Percentiles rank a stretch among this genome's conserved stretches.
phyloP scores from a whole-genome alignment of 805 yeast genomes.

The Teunomyces kruisii region DNA sequence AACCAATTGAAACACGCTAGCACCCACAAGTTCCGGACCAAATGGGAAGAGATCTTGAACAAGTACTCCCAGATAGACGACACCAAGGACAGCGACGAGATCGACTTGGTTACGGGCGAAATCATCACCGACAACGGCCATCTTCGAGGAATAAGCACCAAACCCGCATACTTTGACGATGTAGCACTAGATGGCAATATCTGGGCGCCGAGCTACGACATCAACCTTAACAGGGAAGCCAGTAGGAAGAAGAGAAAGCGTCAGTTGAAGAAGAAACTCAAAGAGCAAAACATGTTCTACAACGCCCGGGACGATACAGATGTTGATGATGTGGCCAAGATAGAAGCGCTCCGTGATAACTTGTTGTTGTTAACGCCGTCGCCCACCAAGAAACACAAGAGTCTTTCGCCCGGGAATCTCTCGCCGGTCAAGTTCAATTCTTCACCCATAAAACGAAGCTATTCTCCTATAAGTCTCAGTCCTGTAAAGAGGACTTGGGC shows the following conservation, averaged over 20 bases:
- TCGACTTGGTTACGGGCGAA: conserved; percentile 65
- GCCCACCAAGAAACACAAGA: conserved; percentile 5
- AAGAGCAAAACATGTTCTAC: conserved; percentile 8
- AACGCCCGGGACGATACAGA: neutral
- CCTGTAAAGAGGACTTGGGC: neutral
- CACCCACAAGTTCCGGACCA: conserved; percentile 22
- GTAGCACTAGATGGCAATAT: conserved; percentile 20
- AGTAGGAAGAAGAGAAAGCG: conserved; percentile 3
- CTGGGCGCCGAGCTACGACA: conserved; percentile 39
- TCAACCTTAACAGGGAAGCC: neutral
- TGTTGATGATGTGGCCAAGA: neutral
- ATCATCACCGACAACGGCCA: conserved; percentile 71
- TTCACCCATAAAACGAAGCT: neutral
- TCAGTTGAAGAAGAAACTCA: conserved; percentile 17
- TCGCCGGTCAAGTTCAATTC: conserved; percentile 1
- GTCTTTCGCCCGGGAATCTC: neutral
- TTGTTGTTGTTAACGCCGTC: conserved; percentile 2
- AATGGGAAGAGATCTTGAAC: conserved; percentile 54
- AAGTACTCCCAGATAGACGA: conserved; percentile 51
- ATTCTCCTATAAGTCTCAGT: neutral
- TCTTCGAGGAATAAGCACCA: conserved; percentile 43
- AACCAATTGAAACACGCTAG: conserved; percentile 28
- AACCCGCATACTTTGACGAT: conserved; percentile 8
- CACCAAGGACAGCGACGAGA: conserved; percentile 56
- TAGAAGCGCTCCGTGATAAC: conserved; percentile 4